These are phyloP conservation scores for Debaryomycetaceae sp. DNA, from an alignment of 1,139 yeast genomes.

Conservation along the genomic window DNA sequence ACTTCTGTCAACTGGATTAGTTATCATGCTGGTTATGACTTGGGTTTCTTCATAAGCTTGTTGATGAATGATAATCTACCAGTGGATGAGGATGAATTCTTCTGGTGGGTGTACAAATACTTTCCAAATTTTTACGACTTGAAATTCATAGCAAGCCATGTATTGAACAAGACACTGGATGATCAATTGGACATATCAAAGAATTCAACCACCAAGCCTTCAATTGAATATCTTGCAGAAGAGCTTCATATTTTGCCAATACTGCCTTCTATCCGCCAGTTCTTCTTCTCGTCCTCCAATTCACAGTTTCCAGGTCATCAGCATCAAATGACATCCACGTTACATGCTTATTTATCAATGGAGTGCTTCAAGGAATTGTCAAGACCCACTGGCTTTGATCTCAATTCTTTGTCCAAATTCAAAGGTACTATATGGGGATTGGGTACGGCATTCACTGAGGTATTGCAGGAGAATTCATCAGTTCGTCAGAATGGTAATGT, in stretches of 20 bases:
- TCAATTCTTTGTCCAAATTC: conserved; percentile 35
- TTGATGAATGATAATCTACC: conserved; percentile 79
- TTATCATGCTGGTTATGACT: conserved; percentile 92
- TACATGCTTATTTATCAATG: conserved; percentile 54
- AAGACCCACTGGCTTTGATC: conserved; percentile 37
- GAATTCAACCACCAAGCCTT: conserved; percentile 33
- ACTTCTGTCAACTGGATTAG: conserved; percentile 81
- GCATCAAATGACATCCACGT: conserved; percentile 44
- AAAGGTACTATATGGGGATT: conserved; percentile 57
- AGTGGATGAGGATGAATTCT: conserved; percentile 73
- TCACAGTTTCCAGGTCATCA: conserved; percentile 29
- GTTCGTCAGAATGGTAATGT: conserved; percentile 11
- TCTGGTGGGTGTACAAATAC: conserved; percentile 64
- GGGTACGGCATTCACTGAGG: conserved; percentile 18
- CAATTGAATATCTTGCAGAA: conserved; percentile 52
- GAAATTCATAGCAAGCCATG: conserved; percentile 66
- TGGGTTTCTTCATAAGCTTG: conserved; percentile 81
- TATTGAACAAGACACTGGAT: conserved; percentile 24
- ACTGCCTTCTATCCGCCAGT: conserved; percentile 48
- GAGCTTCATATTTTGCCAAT: conserved; percentile 54
- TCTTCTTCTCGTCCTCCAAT: conserved; percentile 35
- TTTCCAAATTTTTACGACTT: conserved; percentile 86
- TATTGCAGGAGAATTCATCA: conserved; percentile 1
- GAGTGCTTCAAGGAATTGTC: conserved; percentile 57
- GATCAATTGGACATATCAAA: conserved; percentile 11